Percentiles rank a stretch among this genome's conserved stretches.
Conservation (phyloP, 345 rosid genomes). For the Citrus inodora region DNA sequence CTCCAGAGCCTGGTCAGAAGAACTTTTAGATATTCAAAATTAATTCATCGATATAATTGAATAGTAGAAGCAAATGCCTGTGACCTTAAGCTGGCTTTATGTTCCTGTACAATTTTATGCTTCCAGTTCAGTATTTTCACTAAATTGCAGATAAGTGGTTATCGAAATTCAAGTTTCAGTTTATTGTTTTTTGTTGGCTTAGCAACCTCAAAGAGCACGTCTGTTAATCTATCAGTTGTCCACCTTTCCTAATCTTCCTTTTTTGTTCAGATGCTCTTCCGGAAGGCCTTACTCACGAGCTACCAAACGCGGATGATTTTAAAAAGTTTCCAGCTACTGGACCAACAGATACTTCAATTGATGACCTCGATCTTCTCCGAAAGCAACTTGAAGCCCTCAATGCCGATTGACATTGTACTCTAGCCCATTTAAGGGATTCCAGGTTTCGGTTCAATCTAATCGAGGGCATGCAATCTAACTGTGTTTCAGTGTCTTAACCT, state of each 20-base stretch:
- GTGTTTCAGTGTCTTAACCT: background rate
- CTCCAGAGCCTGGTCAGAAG: background rate
- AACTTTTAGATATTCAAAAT: background rate
- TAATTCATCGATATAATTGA: background rate
- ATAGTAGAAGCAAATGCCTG: background rate
- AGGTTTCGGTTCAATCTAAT: background rate
- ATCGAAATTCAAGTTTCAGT: no score
- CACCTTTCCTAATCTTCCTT: background rate
- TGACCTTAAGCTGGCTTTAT: background rate
- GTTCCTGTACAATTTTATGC: background rate
- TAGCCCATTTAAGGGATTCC: background rate
- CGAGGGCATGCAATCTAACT: background rate
- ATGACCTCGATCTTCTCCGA: conserved; percentile 77
- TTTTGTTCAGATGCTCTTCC: conserved; percentile 60
- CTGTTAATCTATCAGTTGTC: background rate
- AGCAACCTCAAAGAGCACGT: background rate
- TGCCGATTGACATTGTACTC: conserved; percentile 32
- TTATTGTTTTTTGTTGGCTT: background rate
- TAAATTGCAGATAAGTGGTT: background rate
- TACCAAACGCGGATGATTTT: conserved; percentile 71
- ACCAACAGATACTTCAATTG: conserved; percentile 37
- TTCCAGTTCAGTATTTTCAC: background rate
- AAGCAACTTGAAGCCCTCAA: conserved; percentile 89
- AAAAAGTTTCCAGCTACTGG: conserved; percentile 37
- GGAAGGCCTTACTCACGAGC: conserved; percentile 82